phyloP scores from a whole-genome alignment of 176 grass and related monocot genomes.

The Oryza brachyantha region DNA sequence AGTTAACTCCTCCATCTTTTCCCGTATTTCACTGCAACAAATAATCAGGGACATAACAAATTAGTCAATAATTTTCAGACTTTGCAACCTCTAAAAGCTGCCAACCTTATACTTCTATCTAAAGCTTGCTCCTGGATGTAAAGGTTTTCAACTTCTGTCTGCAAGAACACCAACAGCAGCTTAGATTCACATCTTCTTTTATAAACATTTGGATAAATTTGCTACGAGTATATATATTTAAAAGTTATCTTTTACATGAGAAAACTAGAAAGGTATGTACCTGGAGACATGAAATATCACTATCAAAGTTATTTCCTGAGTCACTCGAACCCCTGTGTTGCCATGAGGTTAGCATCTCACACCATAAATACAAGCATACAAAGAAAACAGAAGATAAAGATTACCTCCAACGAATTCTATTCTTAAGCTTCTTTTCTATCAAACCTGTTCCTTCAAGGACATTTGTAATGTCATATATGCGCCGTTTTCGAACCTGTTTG shows the following conservation, averaged over 20 bases:
- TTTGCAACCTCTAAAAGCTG: constrained; percentile 30
- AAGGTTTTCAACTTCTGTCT: constrained; percentile 76
- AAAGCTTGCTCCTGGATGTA: constrained; percentile 60
- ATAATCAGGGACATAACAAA: constrained; percentile 25
- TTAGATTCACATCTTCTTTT: constrained; percentile 12
- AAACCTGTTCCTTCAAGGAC: constrained; percentile 96
- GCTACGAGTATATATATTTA: background rate
- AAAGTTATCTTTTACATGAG: constrained; percentile 17
- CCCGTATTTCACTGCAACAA: constrained; percentile 66
- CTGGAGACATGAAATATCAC: constrained; percentile 64
- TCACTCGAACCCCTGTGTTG: constrained; percentile 56
- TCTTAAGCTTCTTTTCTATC: constrained; percentile 94
- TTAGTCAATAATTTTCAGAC: constrained; percentile 4
- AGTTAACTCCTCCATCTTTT: constrained; percentile 66
- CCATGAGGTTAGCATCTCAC: constrained; percentile 23
- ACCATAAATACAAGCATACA: constrained; percentile 41
- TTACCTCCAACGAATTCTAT: constrained; percentile 88
- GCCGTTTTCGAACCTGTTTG: constrained; percentile 77
- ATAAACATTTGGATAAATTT: constrained; percentile 9
- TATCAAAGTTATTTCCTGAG: constrained; percentile 47
- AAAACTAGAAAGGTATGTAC: constrained; percentile 35
- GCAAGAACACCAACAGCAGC: constrained; percentile 27
- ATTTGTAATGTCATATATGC: constrained; percentile 99
- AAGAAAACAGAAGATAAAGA: constrained; percentile 8
- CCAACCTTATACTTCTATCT: constrained; percentile 73